Percentiles rank a stretch among this genome's conserved stretches.
These are phyloP conservation scores for Leptographium lundbergii DNA, from an alignment of 2,329 filamentous ascomycete genomes.

Conservation along the genomic window DNA sequence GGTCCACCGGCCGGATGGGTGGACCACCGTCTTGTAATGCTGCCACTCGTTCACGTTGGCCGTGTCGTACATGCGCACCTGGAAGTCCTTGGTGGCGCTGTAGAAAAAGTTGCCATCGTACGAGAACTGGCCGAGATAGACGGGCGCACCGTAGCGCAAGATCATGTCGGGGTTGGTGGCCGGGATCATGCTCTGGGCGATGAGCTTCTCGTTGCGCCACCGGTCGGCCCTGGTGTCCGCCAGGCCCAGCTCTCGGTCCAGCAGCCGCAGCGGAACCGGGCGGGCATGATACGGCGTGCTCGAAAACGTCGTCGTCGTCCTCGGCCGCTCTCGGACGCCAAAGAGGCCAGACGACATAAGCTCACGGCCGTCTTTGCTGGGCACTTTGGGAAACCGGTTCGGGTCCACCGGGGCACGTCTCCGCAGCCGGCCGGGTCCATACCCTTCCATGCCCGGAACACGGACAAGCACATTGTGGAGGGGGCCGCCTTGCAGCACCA, in stretches of 20 bases:
- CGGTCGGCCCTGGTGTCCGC: slow-evolving; percentile 29
- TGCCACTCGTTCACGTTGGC: slow-evolving; percentile 91
- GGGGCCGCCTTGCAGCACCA: slow-evolving; percentile 14
- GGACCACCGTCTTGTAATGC: slow-evolving; percentile 82
- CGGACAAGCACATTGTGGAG: slow-evolving; percentile 12
- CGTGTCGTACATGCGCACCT: slow-evolving; percentile 94
- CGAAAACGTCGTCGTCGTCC: not conserved
- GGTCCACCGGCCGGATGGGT: slow-evolving; percentile 86
- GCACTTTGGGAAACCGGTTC: slow-evolving; percentile 66
- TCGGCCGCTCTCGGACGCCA: slow-evolving; percentile 47
- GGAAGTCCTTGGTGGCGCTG: slow-evolving; percentile 81
- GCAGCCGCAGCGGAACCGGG: slow-evolving; percentile 51
- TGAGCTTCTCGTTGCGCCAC: slow-evolving; percentile 46
- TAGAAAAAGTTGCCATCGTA: slow-evolving; percentile 98
- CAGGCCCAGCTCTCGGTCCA: slow-evolving; percentile 73
- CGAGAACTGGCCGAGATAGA: slow-evolving; percentile 93
- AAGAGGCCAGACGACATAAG: slow-evolving; percentile 78
- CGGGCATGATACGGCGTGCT: not conserved
- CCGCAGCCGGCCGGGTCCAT: slow-evolving; percentile 20
- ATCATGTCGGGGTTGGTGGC: slow-evolving; percentile 68
- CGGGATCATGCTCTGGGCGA: slow-evolving; percentile 66
- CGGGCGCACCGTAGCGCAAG: slow-evolving; percentile 72
- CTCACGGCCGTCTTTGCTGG: slow-evolving; percentile 61
- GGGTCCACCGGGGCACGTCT: slow-evolving; percentile 32
- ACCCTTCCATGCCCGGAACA: not conserved